Percentiles rank a stretch among this genome's conserved stretches.
These are phyloP conservation scores for Apiospora phragmitis DNA, from an alignment of 2,329 filamentous ascomycete species.

Conservation along the genomic window DNA sequence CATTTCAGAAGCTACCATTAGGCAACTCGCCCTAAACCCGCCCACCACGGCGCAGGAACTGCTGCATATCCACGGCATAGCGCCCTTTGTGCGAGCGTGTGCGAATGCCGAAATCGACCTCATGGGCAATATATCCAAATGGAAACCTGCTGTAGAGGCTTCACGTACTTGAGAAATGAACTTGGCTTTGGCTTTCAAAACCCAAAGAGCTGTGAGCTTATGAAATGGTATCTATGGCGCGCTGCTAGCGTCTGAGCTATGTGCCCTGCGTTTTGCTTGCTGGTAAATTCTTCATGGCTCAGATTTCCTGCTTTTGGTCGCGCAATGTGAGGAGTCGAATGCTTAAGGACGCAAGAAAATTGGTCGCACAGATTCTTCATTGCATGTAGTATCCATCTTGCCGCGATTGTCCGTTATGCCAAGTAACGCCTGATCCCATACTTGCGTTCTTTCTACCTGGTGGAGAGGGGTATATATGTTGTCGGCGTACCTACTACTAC, in stretches of 20 bases:
- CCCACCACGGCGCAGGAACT: neutral
- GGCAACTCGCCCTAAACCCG: neutral
- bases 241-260: neutral
- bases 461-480: neutral
- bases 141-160: neutral
- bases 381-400: neutral
- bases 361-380: neutral
- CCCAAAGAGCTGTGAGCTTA: neutral
- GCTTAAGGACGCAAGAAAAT: no score
- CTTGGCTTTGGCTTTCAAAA: neutral
- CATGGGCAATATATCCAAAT: neutral
- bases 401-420: neutral
- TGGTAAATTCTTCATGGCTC: neutral
- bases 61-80: neutral
- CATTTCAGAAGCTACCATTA: neutral
- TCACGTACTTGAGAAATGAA: neutral
- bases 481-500: neutral
- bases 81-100: neutral
- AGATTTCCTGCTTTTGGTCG: neutral
- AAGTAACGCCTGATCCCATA: neutral
- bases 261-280: neutral
- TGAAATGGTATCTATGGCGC: neutral
- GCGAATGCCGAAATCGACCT: conserved; percentile 6
- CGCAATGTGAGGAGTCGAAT: neutral
- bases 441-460: neutral